These are phyloP conservation scores for Lipomyces lipofer DNA, from an alignment of 805 yeast genomes.

Conservation along the genomic window DNA sequence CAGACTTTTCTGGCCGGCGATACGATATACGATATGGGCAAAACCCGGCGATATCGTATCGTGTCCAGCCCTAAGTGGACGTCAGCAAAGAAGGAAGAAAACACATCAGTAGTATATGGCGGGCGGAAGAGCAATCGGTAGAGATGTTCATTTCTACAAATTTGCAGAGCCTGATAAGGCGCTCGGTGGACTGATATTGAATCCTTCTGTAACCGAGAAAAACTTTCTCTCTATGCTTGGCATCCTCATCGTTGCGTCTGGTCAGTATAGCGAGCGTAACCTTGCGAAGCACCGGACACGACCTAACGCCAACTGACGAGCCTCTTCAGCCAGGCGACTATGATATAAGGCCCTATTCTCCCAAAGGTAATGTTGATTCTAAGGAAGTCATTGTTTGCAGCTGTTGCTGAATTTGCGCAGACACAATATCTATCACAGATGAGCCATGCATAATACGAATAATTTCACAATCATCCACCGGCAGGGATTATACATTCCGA, in stretches of 20 bases:
- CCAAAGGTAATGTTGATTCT: neutral
- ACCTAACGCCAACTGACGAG: neutral
- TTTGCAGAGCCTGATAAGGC: neutral
- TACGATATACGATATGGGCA: no score
- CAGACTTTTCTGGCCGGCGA: no score
- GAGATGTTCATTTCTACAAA: neutral
- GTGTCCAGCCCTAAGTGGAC: no score
- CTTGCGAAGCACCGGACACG: neutral
- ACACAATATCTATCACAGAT: neutral
- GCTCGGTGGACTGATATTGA: neutral
- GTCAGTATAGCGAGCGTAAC: neutral
- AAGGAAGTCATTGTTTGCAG: no score
- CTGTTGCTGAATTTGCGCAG: neutral
- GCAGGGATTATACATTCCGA: neutral
- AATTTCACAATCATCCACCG: neutral
- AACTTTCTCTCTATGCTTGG: neutral
- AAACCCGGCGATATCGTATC: no score
- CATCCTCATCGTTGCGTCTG: neutral
- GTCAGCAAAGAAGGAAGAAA: no score
- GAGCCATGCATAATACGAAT: neutral
- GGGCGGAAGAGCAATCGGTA: neutral
- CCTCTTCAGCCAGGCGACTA: neutral
- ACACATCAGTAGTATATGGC: neutral
- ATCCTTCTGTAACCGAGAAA: neutral
- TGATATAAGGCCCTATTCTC: neutral